Evolutionary conservation across 106 monocot species (phyloP).

Genomic region (Allium cepa): DNA sequence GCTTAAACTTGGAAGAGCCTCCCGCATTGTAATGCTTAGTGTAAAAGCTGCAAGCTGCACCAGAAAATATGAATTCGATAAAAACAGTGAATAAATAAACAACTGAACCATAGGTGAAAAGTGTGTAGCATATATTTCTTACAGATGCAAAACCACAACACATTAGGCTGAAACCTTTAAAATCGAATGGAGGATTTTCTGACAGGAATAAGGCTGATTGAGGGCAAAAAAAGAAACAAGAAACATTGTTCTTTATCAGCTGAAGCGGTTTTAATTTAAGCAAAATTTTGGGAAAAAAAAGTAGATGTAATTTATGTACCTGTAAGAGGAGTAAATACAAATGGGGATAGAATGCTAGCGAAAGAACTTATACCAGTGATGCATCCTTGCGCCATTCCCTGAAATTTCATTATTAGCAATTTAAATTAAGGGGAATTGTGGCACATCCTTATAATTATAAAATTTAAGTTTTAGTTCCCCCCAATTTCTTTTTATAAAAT

Average conservation of each 20-base stretch:
- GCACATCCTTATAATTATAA: no score
- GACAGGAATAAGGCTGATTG: conserved; percentile 76
- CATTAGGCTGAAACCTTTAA: conserved; percentile 92
- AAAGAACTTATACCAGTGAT: conserved; percentile 78
- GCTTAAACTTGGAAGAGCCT: background rate
- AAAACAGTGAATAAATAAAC: background rate
- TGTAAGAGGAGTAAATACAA: conserved; percentile 76
- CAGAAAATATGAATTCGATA: background rate
- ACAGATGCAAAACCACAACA: conserved; percentile 68
- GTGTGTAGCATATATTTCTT: conserved; percentile 9
- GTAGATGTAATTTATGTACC: conserved; percentile 22
- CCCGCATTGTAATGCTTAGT: conserved; percentile 17
- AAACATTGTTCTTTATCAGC: background rate
- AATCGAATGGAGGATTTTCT: conserved; percentile 72
- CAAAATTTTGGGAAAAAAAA: background rate
- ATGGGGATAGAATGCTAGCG: conserved; percentile 77
- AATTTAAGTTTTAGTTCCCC: no score
- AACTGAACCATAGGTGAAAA: background rate
- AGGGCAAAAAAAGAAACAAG: background rate
- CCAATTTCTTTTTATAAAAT: no score
- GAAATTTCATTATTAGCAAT: background rate
- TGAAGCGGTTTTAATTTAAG: background rate
- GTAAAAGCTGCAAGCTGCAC: conserved; percentile 33
- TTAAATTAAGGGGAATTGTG: no score
- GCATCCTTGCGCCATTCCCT: conserved; percentile 99